Percentiles rank a stretch among this genome's conserved stretches.
phyloP scores from a whole-genome alignment of 1,284 basidiomycete species.

The Schizophyllum amplum region DNA sequence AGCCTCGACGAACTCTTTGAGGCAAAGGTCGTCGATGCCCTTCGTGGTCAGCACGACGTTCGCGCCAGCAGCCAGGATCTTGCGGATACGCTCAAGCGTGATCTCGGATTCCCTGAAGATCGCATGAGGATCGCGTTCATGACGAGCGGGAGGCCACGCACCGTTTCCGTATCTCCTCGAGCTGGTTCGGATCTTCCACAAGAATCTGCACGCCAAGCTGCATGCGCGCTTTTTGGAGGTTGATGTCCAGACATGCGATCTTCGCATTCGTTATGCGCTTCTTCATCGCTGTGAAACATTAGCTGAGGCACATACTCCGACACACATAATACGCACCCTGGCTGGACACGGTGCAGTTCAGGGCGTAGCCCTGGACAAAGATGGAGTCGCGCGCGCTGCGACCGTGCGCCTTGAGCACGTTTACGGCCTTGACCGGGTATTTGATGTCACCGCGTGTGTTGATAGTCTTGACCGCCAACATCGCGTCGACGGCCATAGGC shows the following conservation, averaged over 20 bases:
- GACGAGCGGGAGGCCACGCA: constrained; percentile 23
- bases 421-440: constrained; percentile 99
- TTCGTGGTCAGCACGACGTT: constrained; percentile 98
- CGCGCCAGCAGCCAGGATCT: constrained; percentile 93
- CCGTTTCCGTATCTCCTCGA: constrained; percentile 95
- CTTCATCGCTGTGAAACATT: constrained; percentile 78
- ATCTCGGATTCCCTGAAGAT: constrained; percentile 84
- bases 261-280: constrained; percentile 89
- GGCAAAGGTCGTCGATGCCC: constrained; percentile 96
- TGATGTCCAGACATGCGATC: constrained; percentile 98
- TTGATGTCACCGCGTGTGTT: constrained; percentile 95
- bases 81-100: constrained; percentile 91
- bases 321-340: constrained; percentile 58
- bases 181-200: constrained; percentile 93
- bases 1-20: constrained; percentile 99
- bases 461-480: constrained; percentile 94
- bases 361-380: constrained; percentile 93
- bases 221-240: constrained; percentile 96
- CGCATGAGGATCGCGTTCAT: constrained; percentile 6
- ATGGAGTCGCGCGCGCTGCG: constrained; percentile 93
- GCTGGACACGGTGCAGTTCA: constrained; percentile 98
- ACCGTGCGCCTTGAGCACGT: constrained; percentile 98
- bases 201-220: constrained; percentile 97
- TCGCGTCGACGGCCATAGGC: constrained; percentile 97
- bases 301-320: neutral